Percentiles rank a stretch among this genome's conserved stretches.
These are phyloP conservation scores for Phytophthora sojae DNA, from an alignment of 352 stramenopile species.

Conservation along the genomic window DNA sequence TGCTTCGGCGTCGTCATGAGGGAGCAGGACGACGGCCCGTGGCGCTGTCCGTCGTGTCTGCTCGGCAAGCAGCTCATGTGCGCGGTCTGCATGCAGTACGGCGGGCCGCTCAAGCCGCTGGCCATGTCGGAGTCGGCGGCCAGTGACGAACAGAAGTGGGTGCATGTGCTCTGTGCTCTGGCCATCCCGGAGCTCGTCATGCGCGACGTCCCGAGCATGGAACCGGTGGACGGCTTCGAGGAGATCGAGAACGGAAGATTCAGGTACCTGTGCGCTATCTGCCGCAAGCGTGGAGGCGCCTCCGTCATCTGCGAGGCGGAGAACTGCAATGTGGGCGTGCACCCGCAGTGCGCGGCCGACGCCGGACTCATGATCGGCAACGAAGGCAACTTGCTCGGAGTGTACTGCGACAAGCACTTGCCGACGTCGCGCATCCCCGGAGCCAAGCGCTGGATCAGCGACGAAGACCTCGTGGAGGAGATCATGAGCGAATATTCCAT, in stretches of 20 bases:
- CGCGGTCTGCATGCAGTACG: slow-evolving; percentile 80
- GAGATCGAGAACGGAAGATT: slow-evolving; percentile 88
- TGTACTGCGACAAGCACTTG: slow-evolving; percentile 89
- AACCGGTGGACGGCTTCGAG: slow-evolving; percentile 84
- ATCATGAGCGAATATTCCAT: slow-evolving; percentile 82
- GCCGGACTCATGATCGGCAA: slow-evolving; percentile 85
- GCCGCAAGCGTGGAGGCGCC: slow-evolving; percentile 79
- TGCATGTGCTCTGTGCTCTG: slow-evolving; percentile 84
- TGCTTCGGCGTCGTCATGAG: slow-evolving; percentile 84
- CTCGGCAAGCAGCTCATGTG: slow-evolving; percentile 74
- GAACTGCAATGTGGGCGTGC: slow-evolving; percentile 81
- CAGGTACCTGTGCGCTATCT: slow-evolving; percentile 82
- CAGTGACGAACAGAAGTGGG: slow-evolving; percentile 77
- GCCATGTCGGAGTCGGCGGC: slow-evolving; percentile 31
- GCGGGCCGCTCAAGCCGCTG: slow-evolving; percentile 82
- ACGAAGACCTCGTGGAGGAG: slow-evolving; percentile 85
- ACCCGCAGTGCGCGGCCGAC: slow-evolving; percentile 78
- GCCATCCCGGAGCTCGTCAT: slow-evolving; percentile 88
- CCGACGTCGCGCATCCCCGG: slow-evolving; percentile 67
- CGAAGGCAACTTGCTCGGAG: slow-evolving; percentile 67
- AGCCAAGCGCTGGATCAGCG: slow-evolving; percentile 86
- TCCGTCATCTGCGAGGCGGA: slow-evolving; percentile 85
- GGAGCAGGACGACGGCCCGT: slow-evolving; percentile 59
- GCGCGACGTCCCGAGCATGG: slow-evolving; percentile 83
- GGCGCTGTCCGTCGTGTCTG: slow-evolving; percentile 82